These are phyloP conservation scores for Fusarium globosum DNA, from an alignment of 2,329 filamentous ascomycete genomes.

Conservation along the genomic window DNA sequence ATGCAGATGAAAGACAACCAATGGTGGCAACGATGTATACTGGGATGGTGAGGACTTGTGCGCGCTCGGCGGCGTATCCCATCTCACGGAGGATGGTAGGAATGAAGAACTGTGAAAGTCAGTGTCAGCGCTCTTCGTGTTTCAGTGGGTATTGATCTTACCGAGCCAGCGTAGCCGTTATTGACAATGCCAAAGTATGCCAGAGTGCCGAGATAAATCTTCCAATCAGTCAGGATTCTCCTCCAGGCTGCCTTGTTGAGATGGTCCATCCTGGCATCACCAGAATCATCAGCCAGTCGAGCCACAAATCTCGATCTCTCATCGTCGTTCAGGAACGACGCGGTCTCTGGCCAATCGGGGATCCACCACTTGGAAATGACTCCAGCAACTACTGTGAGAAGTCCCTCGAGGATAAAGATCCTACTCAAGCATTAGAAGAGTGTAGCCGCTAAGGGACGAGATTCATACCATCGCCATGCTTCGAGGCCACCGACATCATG, in stretches of 20 bases:
- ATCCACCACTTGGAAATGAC: slow-evolving; percentile 75
- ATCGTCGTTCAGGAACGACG: slow-evolving; percentile 73
- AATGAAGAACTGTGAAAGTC: slow-evolving; percentile 57
- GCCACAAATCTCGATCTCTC: slow-evolving; percentile 78
- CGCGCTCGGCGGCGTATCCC: slow-evolving; percentile 66
- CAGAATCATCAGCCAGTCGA: slow-evolving; percentile 61
- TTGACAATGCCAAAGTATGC: slow-evolving; percentile 56
- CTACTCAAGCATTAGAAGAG: slow-evolving; percentile 31
- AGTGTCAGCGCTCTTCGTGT: neutral
- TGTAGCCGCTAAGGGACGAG: accelerated
- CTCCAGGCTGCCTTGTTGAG: slow-evolving; percentile 64
- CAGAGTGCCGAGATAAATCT: slow-evolving; percentile 38
- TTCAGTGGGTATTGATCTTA: neutral
- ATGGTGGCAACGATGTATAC: slow-evolving; percentile 72
- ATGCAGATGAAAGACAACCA: slow-evolving; percentile 62
- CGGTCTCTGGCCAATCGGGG: slow-evolving; percentile 81
- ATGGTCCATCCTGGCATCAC: slow-evolving; percentile 18
- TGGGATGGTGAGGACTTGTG: slow-evolving; percentile 73
- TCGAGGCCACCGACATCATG: slow-evolving; percentile 3
- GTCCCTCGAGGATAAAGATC: slow-evolving; percentile 77
- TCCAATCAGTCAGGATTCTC: slow-evolving; percentile 68
- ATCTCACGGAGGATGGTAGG: slow-evolving; percentile 72
- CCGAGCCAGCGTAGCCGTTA: slow-evolving; percentile 65
- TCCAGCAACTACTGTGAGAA: slow-evolving; percentile 75
- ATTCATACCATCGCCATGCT: slow-evolving; percentile 7